Percentiles rank a stretch among this genome's conserved stretches.
These are phyloP conservation scores for Corymbia calophylla DNA, from an alignment of 441 rosid species.

Conservation along the genomic window DNA sequence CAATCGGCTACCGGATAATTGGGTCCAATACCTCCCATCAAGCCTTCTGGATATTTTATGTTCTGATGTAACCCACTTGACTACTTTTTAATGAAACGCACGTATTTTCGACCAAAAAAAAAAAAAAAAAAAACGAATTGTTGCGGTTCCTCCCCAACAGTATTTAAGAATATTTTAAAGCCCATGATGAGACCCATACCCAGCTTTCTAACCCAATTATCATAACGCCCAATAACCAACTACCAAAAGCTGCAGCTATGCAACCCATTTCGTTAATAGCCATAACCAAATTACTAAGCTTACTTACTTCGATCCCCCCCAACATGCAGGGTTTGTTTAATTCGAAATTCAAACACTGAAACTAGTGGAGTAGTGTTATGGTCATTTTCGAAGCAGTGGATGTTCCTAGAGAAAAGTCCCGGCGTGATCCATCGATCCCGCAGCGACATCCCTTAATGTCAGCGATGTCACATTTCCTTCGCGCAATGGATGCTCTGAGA, in stretches of 20 bases:
- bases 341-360: not conserved
- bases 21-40: no score
- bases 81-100: no score
- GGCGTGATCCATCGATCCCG: not conserved
- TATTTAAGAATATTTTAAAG: not conserved
- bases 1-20: no score
- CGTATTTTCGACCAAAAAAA: no score
- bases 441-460: not conserved
- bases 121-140: no score
- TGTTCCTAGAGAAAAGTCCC: not conserved
- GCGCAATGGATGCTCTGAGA: not conserved
- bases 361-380: not conserved
- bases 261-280: not conserved
- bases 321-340: not conserved
- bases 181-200: not conserved
- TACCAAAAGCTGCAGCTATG: not conserved
- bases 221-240: not conserved
- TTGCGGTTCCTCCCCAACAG: not conserved
- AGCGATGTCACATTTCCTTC: not conserved
- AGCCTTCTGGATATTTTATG: no score
- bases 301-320: not conserved
- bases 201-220: not conserved
- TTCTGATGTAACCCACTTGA: no score
- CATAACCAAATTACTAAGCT: not conserved
- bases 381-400: not conserved